phyloP scores from a whole-genome alignment of 768 basidiomycete genomes.

The Rhodocollybia butyracea region DNA sequence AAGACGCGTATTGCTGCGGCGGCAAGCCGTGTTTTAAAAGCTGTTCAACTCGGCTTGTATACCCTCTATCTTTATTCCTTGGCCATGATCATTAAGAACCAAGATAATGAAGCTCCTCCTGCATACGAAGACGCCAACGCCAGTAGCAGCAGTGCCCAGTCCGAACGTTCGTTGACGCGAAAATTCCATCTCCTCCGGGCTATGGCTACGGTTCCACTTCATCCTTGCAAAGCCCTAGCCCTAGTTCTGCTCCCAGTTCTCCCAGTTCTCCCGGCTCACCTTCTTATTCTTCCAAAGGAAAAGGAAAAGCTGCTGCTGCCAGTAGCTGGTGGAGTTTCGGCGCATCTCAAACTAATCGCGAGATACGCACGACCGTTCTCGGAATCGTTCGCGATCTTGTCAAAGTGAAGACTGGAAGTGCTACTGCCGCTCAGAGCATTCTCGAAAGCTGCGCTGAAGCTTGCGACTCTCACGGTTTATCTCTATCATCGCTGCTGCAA shows the following conservation, averaged over 20 bases:
- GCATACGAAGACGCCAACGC: not conserved
- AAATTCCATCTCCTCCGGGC: not conserved
- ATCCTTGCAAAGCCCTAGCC: not conserved
- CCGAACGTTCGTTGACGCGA: not conserved
- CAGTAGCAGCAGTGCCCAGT: not conserved
- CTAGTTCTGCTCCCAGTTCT: too few relatives aligned
- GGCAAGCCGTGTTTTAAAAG: too few relatives aligned
- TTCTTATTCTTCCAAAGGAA: constrained; percentile 7
- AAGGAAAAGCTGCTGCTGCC: constrained; percentile 2
- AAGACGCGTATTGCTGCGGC: too few relatives aligned
- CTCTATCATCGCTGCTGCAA: constrained; percentile 55
- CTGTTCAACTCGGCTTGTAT: not conserved
- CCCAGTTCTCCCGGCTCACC: not conserved
- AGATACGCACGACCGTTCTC: constrained; percentile 51
- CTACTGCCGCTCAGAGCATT: constrained; percentile 34
- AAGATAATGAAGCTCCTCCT: constrained; percentile 2
- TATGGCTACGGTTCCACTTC: not conserved
- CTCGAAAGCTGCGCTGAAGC: constrained; percentile 64
- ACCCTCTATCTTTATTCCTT: not conserved
- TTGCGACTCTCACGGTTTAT: constrained; percentile 45
- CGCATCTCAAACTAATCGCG: constrained; percentile 34
- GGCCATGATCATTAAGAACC: constrained; percentile 2
- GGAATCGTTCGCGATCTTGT: constrained; percentile 57
- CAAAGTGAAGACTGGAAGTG: constrained; percentile 26
- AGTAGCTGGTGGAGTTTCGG: constrained; percentile 3